Percentiles rank a stretch among this genome's conserved stretches.
Conservation (phyloP, 2,329 filamentous ascomycete species). For the Bipolaris sorokiniana region DNA sequence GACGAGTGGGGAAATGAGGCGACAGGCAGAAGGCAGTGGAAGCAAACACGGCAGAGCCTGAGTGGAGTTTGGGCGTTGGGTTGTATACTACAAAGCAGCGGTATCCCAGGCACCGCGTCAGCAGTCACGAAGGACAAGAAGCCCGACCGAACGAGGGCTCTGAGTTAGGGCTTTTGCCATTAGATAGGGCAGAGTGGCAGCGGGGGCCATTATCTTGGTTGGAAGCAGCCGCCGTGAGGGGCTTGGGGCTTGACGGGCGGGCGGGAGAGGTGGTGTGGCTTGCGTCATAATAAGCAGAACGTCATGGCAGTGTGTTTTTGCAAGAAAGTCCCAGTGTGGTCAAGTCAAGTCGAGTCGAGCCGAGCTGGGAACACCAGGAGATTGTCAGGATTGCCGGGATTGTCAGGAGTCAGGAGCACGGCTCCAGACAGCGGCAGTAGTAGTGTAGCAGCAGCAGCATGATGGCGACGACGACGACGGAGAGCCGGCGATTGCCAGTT, state of each 20-base stretch:
- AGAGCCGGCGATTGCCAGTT: conserved; percentile 1
- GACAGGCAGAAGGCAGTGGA: conserved; percentile 13
- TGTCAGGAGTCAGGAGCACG: not conserved
- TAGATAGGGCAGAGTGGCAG: conserved; percentile 19
- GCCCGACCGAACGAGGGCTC: conserved; percentile 11
- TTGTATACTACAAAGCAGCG: conserved; percentile 19
- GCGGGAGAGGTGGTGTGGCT: not conserved
- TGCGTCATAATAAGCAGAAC: conserved; percentile 14
- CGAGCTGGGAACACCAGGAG: not conserved
- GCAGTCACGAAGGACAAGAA: conserved; percentile 4
- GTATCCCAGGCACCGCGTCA: conserved; percentile 10
- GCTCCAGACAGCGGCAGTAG: not conserved
- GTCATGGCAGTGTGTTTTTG: conserved; percentile 11
- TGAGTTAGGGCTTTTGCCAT: conserved; percentile 10
- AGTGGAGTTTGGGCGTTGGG: conserved; percentile 21
- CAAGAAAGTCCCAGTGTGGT: not conserved
- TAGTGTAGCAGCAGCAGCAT: not conserved
- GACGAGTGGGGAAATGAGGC: conserved; percentile 8
- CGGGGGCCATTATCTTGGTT: conserved; percentile 5
- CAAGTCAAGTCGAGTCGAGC: conserved; percentile 3
- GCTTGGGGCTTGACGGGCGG: conserved; percentile 9
- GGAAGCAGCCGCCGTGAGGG: conserved; percentile 6
- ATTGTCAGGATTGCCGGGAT: conserved; percentile 3
- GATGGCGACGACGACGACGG: not conserved
- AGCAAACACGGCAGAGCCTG: conserved; percentile 26